Base-by-base conservation (phyloP, 2,329 filamentous ascomycete genomes). In the Arthrobotrys entomopaga region DNA sequence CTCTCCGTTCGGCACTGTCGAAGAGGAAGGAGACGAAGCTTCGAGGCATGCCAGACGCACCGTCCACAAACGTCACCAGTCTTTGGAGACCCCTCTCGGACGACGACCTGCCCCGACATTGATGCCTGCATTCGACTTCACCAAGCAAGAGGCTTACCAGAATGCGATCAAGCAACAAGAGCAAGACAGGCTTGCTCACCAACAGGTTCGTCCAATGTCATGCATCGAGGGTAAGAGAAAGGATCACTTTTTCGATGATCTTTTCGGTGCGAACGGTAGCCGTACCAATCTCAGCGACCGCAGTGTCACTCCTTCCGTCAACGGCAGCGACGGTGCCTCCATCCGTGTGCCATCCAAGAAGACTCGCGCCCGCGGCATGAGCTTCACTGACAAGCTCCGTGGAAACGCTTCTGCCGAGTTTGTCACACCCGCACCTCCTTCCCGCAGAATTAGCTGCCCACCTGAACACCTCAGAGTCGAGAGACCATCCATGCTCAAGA, bases 81-180 rank as follows among this genome's bases (percentile, higher is more conserved):
- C 64, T 20, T 54, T 75, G 52, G 61, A 73, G 34, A 48, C 61
- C 22, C 64, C 64, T 38, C 34, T 69, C 49, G 57, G 57, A 48
- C 57, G 42, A 34, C 57, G 71, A 20, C 34, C 57, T 22, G 49
- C 52, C 29, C 71, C 71, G n/a, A 15, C 50, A 24, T 22, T 75
- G 22, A 69, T 75, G 71, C 71, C 71, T 19, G 63, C 71, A 8
- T 67, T 75, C 46, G 71, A 75, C 40, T 75, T 75, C 49, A 75
- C 65, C 40, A 69, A 75, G 48, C 71, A 67, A 42, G 71, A 69
- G 61, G 69, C 69, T 24, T 73, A 73, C 34, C 69, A 73, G 56
- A 66, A 66, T 16, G 69, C 69, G 40, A 16, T 73, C 43, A 66
- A 20, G 29, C 69, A 73, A 24, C 69, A 73, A 24, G 69, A 73